These are phyloP conservation scores for Monosporascus sp. DNA, from an alignment of 2,329 filamentous ascomycete genomes.

Conservation along the genomic window DNA sequence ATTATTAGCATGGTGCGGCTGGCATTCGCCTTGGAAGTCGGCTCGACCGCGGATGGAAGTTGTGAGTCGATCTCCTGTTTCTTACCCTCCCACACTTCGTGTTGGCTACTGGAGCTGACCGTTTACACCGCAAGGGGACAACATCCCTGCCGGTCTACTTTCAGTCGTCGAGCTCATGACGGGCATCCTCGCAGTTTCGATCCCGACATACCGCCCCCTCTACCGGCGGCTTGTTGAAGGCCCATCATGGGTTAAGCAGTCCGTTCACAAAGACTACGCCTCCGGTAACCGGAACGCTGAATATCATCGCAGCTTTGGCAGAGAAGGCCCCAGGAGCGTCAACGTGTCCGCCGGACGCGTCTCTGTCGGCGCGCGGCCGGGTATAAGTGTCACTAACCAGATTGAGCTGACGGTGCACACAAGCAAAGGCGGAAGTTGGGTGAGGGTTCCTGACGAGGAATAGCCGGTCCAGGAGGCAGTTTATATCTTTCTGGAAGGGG, in stretches of 20 bases:
- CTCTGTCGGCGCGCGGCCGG: too few species aligned
- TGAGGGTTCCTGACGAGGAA: neutral
- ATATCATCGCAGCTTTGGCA: neutral
- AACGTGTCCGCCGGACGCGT: neutral
- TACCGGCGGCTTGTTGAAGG: constrained; percentile 2
- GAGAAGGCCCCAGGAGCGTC: neutral
- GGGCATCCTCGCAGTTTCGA: constrained; percentile 11
- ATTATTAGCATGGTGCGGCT: constrained; percentile 12
- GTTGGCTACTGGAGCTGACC: neutral
- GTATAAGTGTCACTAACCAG: neutral
- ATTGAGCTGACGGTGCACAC: neutral
- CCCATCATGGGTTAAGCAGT: neutral
- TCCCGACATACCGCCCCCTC: constrained; percentile 13
- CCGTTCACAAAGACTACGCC: neutral
- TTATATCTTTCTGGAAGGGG: too few species aligned
- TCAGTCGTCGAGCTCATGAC: constrained; percentile 8
- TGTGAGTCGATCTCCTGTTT: constrained; percentile 6
- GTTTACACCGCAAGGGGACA: constrained; percentile 2
- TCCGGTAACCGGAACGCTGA: neutral
- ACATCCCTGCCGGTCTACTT: constrained; percentile 6
- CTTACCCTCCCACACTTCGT: neutral
- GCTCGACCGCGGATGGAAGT: constrained; percentile 8
- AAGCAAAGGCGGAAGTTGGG: neutral
- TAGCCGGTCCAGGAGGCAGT: too few species aligned
- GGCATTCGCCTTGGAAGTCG: constrained; percentile 6